Evolutionary conservation across 2,329 filamentous ascomycete genomes (phyloP).

Genomic region (Aspergillus hiratsukae): DNA sequence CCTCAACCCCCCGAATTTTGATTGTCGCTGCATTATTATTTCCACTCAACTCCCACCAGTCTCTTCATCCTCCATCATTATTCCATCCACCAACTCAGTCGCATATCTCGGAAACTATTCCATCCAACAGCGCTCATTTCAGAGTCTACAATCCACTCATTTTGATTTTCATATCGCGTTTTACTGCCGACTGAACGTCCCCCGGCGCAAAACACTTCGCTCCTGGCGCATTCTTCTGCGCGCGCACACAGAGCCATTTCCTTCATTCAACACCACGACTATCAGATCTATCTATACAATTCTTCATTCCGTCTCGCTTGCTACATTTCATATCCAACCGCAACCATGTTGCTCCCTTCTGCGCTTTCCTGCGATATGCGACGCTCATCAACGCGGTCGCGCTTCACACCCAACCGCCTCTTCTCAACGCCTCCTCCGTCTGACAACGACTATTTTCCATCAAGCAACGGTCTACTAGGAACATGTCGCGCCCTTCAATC

Average conservation of each 20-base stretch:
- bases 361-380: constrained; percentile 43
- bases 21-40: not conserved
- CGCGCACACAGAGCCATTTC: constrained; percentile 20
- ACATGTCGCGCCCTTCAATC: constrained; percentile 42
- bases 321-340: not conserved
- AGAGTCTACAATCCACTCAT: constrained; percentile 8
- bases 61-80: constrained; percentile 52
- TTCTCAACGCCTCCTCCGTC: constrained; percentile 39
- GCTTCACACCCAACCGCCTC: constrained; percentile 31
- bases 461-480: constrained; percentile 36
- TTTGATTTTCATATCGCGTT: constrained; percentile 14
- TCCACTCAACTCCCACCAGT: constrained; percentile 8
- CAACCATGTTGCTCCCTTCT: constrained; percentile 43
- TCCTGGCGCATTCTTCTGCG: not conserved
- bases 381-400: constrained; percentile 28
- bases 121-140: constrained; percentile 21
- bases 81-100: constrained; percentile 57
- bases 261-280: constrained; percentile 4
- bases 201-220: constrained; percentile 31
- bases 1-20: not conserved
- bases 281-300: constrained; percentile 3
- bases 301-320: not conserved
- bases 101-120: constrained; percentile 22
- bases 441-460: constrained; percentile 28
- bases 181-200: constrained; percentile 19